Percentiles rank a stretch among this genome's conserved stretches.
phyloP scores from a whole-genome alignment of 2,329 filamentous ascomycete species.

The Plenodomus lindquistii region DNA sequence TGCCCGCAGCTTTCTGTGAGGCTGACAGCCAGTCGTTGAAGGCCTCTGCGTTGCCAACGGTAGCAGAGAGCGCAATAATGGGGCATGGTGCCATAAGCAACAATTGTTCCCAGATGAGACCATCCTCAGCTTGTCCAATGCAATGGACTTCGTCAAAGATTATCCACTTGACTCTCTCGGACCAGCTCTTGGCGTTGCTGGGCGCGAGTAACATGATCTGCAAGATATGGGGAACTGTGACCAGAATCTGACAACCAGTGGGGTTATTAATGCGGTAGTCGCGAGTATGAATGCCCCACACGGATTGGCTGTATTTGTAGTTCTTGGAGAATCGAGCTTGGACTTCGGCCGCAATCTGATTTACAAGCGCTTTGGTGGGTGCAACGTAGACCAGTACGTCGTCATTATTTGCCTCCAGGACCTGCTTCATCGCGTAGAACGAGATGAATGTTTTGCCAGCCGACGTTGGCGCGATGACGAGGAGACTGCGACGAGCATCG shows the following conservation, averaged over 20 bases:
- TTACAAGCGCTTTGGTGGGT: constrained; percentile 80
- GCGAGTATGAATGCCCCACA: constrained; percentile 79
- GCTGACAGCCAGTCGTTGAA: constrained; percentile 70
- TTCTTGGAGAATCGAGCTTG: constrained; percentile 73
- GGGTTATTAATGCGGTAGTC: constrained; percentile 77
- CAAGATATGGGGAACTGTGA: constrained; percentile 77
- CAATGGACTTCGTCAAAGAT: constrained; percentile 85
- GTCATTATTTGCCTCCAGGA: constrained; percentile 69
- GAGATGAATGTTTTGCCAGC: constrained; percentile 84
- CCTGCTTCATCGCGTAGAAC: constrained; percentile 81
- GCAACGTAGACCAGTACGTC: constrained; percentile 77
- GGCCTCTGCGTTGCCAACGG: constrained; percentile 73
- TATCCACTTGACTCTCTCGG: constrained; percentile 69
- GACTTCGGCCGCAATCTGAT: constrained; percentile 80
- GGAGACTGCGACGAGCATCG: constrained; percentile 69
- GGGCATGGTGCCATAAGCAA: constrained; percentile 74
- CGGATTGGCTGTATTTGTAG: constrained; percentile 63
- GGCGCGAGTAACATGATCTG: constrained; percentile 71
- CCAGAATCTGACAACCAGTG: constrained; percentile 71
- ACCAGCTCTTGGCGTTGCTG: constrained; percentile 73
- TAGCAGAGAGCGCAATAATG: constrained; percentile 78
- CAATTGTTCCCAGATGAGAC: constrained; percentile 78
- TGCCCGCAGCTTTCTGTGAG: constrained; percentile 66
- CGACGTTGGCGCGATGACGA: constrained; percentile 77
- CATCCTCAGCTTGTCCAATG: constrained; percentile 76